A percentile compares a stretch with the other conserved stretches of the same genome.
Evolutionary conservation across 192 early-diverging fungal genomes (phyloP).

Genomic region (Backusella tarrabulga): DNA sequence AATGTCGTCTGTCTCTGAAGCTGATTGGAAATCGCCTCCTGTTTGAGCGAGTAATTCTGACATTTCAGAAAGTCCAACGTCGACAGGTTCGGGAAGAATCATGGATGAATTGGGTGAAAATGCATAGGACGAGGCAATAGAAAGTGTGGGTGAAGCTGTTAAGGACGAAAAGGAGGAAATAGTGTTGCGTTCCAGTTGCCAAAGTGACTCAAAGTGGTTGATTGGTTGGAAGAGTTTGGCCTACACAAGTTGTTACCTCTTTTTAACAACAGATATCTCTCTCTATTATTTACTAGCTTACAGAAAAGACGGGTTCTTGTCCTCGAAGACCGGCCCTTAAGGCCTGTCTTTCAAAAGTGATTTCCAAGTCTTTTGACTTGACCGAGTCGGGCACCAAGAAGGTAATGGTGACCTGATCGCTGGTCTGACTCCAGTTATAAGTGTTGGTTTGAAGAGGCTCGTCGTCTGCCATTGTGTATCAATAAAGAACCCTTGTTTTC

Average conservation of each 20-base stretch:
- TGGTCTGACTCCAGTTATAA: conserved; percentile 36
- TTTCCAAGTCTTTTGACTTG: conserved; percentile 37
- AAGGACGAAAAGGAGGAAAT: conserved; percentile 35
- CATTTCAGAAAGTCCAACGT: conserved; percentile 18
- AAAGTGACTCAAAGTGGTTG: conserved; percentile 34
- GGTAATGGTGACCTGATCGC: conserved; percentile 38
- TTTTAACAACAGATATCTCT: background rate
- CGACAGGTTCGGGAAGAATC: conserved; percentile 28
- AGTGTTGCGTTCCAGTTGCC: conserved; percentile 37
- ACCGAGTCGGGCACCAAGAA: conserved; percentile 34
- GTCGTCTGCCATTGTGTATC: conserved; percentile 10
- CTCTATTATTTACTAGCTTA: background rate
- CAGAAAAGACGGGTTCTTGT: conserved; percentile 36
- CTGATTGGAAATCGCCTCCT: conserved; percentile 10
- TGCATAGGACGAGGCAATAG: conserved; percentile 37
- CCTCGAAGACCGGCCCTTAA: conserved; percentile 37
- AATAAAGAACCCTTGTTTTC: background rate
- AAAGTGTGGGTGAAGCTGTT: conserved; percentile 36
- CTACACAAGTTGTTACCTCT: background rate
- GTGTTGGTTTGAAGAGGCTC: conserved; percentile 36
- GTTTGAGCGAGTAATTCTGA: conserved; percentile 25
- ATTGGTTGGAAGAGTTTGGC: conserved; percentile 36
- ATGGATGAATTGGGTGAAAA: conserved; percentile 36
- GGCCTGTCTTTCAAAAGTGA: conserved; percentile 29
- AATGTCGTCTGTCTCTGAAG: conserved; percentile 7